Conservation (phyloP, 805 yeast species). For the Suhomyces canberraensis region DNA sequence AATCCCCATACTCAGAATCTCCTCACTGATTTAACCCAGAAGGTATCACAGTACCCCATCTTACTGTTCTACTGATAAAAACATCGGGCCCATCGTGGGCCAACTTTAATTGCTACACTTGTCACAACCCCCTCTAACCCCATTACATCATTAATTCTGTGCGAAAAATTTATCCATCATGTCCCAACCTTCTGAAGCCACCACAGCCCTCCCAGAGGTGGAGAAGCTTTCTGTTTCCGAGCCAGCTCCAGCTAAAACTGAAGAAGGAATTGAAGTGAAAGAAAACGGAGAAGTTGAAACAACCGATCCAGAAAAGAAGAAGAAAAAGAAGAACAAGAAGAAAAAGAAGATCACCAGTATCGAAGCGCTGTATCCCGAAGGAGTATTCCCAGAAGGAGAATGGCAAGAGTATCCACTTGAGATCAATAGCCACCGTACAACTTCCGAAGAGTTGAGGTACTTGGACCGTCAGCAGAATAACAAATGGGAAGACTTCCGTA, state of each 20-base stretch:
- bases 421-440: constrained; percentile 62
- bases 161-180: background rate
- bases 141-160: too few species aligned
- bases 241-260: background rate
- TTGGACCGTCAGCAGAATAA: constrained; percentile 61
- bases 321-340: constrained; percentile 38
- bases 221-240: constrained; percentile 8
- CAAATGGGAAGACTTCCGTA: constrained; percentile 84
- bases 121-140: too few species aligned
- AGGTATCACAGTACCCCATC: too few species aligned
- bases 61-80: too few species aligned
- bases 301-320: constrained; percentile 41
- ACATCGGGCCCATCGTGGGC: too few species aligned
- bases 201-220: constrained; percentile 3
- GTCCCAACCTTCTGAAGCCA: background rate
- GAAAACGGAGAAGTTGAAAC: constrained; percentile 8
- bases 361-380: constrained; percentile 64
- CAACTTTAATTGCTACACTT: too few species aligned
- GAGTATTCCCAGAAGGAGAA: constrained; percentile 81
- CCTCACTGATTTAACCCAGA: too few species aligned
- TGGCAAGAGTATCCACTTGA: constrained; percentile 77
- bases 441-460: constrained; percentile 83
- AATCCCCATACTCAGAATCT: too few species aligned
- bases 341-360: constrained; percentile 60
- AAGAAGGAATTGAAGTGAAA: constrained; percentile 6